A percentile compares a stretch with the other conserved stretches of the same genome.
phyloP scores from a whole-genome alignment of 2,329 filamentous ascomycete species.

The Cercospora canescens region DNA sequence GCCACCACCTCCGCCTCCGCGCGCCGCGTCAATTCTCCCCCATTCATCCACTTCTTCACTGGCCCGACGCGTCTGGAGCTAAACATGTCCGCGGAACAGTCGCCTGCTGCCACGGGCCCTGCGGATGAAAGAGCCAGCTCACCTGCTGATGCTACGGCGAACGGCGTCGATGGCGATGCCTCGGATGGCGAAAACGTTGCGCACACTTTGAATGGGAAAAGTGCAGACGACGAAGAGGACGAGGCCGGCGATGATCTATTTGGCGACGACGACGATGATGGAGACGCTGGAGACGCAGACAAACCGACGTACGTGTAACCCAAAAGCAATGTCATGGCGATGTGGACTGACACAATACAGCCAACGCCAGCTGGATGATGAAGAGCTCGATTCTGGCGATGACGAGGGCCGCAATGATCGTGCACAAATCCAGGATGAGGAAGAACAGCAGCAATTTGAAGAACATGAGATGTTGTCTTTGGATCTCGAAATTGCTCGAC shows the following conservation, averaged over 20 bases:
- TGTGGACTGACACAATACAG: conserved; percentile 13
- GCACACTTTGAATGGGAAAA: conserved; percentile 22
- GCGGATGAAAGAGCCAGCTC: conserved; percentile 26
- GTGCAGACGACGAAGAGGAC: conserved; percentile 33
- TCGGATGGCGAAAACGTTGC: conserved; percentile 27
- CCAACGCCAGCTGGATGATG: conserved; percentile 54
- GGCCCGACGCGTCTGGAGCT: background rate
- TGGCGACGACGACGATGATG: conserved; percentile 45
- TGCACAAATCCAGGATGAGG: conserved; percentile 44
- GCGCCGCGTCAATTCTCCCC: background rate
- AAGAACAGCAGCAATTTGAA: conserved; percentile 47
- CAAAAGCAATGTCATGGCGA: background rate
- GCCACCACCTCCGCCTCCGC: background rate
- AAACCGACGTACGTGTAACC: conserved; percentile 28
- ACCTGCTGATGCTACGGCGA: conserved; percentile 5
- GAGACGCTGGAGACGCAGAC: conserved; percentile 23
- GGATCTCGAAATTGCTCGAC: conserved; percentile 66
- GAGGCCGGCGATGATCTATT: conserved; percentile 48
- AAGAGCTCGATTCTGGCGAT: conserved; percentile 63
- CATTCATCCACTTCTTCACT: background rate
- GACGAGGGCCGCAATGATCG: conserved; percentile 66
- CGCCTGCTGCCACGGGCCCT: conserved; percentile 13
- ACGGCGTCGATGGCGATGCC: conserved; percentile 18
- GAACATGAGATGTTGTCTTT: conserved; percentile 54
- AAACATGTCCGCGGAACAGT: conserved; percentile 19